These are phyloP conservation scores for Cornus suecica DNA, from an alignment of 148 eudicot species.

Conservation along the genomic window DNA sequence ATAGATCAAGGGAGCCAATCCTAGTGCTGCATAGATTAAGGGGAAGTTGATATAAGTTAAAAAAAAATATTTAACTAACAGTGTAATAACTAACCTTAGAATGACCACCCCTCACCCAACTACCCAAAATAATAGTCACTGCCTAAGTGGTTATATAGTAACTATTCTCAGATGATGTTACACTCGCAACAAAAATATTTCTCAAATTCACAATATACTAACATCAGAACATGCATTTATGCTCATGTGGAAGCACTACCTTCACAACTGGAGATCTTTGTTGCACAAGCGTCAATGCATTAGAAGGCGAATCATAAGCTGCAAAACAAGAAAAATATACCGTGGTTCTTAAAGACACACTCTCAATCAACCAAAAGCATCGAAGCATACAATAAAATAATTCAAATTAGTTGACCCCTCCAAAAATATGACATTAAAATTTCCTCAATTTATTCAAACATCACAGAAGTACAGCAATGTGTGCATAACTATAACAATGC, in stretches of 20 bases:
- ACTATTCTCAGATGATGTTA: no score
- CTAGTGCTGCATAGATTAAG: not conserved
- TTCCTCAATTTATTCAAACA: not conserved
- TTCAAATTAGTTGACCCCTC: not conserved
- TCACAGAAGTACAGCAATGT: not conserved
- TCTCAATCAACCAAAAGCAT: not conserved
- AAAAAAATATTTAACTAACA: not conserved
- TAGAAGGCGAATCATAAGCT: conserved; percentile 60
- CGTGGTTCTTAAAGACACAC: conserved; percentile 11
- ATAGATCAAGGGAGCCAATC: not conserved
- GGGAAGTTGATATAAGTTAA: not conserved
- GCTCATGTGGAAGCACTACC: conserved; percentile 34
- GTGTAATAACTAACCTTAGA: not conserved
- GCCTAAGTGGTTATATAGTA: not conserved
- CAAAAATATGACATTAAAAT: not conserved
- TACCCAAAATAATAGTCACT: not conserved
- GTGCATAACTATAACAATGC: not conserved
- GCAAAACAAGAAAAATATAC: conserved; percentile 23
- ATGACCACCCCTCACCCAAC: not conserved
- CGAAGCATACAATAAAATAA: not conserved
- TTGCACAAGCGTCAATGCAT: conserved; percentile 60
- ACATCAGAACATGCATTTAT: conserved; percentile 1
- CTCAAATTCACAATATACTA: not conserved
- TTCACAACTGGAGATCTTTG: conserved; percentile 86
- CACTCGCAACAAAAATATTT: no score